Percentiles rank a stretch among this genome's conserved stretches.
Conservation (phyloP, 768 basidiomycete species). For the Rickenella mellea region DNA sequence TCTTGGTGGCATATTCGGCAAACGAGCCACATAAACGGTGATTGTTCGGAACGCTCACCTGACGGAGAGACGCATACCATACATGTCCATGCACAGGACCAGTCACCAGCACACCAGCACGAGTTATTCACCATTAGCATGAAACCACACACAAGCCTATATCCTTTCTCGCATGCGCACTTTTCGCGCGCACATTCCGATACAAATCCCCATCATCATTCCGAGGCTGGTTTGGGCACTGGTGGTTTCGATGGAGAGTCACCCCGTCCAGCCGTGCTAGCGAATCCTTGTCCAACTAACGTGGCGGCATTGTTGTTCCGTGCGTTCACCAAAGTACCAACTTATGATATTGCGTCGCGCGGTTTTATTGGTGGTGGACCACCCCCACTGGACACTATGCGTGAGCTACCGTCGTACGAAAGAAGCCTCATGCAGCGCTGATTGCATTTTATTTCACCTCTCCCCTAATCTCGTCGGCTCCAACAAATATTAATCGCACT, state of each 20-base stretch:
- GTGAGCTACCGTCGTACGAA: conserved; percentile 1
- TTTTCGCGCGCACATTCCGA: conserved; percentile 16
- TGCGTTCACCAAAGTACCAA: conserved; percentile 71
- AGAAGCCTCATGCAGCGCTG: no score
- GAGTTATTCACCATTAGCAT: conserved; percentile 48
- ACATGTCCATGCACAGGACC: conserved; percentile 38
- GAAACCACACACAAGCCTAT: conserved; percentile 49
- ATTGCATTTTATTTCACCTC: no score
- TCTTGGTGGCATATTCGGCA: conserved; percentile 2
- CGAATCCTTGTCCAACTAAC: conserved; percentile 5
- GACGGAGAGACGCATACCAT: conserved; percentile 38
- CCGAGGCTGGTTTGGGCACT: no score
- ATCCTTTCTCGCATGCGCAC: conserved; percentile 32
- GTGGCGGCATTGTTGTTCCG: conserved; percentile 37
- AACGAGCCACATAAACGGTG: conserved; percentile 8
- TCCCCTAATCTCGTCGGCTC: no score
- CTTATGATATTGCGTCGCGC: conserved; percentile 74
- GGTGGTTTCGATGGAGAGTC: no score
- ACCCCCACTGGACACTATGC: not conserved
- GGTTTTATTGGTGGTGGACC: conserved; percentile 67
- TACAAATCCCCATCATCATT: conserved; percentile 2
- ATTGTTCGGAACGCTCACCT: no score
- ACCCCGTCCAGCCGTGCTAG: conserved; percentile 7
- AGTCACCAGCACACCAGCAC: conserved; percentile 44
- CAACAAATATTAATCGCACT: no score